Percentiles rank a stretch among this genome's conserved stretches.
These are phyloP conservation scores for Coemansia sp. DNA, from an alignment of 192 early-diverging fungal genomes.

Conservation along the genomic window DNA sequence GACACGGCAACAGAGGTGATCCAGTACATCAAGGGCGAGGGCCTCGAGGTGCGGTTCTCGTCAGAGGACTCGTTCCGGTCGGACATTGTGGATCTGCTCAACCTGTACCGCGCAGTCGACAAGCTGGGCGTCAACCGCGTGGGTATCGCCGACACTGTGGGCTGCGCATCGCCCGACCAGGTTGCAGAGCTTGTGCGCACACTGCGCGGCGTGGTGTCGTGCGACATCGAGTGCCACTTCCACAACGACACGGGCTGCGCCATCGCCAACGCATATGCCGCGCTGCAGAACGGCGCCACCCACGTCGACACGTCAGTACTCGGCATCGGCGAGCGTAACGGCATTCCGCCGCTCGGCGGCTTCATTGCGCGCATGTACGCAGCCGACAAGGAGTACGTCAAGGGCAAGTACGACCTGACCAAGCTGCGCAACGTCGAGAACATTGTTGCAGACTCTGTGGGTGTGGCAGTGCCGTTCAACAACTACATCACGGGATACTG, in stretches of 20 bases:
- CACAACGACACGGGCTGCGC: conserved; percentile 99
- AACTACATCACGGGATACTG: conserved; percentile 99
- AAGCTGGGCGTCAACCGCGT: conserved; percentile 98
- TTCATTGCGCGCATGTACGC: conserved; percentile 95
- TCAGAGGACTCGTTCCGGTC: conserved; percentile 98
- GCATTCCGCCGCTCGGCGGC: conserved; percentile 94
- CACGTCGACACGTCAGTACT: conserved; percentile 98
- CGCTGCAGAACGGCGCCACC: conserved; percentile 95
- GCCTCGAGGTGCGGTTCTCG: conserved; percentile 96
- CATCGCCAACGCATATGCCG: conserved; percentile 96
- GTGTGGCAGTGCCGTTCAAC: conserved; percentile 97
- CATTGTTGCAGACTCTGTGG: conserved; percentile 92
- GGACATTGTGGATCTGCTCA: conserved; percentile 95
- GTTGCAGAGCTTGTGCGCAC: conserved; percentile 98
- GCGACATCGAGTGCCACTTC: conserved; percentile 99
- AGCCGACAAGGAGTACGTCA: conserved; percentile 87
- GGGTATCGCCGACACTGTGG: conserved; percentile 98
- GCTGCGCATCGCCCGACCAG: conserved; percentile 97
- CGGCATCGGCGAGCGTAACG: conserved; percentile 98
- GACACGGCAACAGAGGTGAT: conserved; percentile 96
- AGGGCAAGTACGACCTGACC: conserved; percentile 90
- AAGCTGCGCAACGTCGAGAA: conserved; percentile 95
- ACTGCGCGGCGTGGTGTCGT: conserved; percentile 89
- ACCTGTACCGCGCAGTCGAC: conserved; percentile 94
- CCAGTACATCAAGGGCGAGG: conserved; percentile 92